phyloP scores from a whole-genome alignment of 192 early-diverging fungal species.

The Backusella circina region DNA sequence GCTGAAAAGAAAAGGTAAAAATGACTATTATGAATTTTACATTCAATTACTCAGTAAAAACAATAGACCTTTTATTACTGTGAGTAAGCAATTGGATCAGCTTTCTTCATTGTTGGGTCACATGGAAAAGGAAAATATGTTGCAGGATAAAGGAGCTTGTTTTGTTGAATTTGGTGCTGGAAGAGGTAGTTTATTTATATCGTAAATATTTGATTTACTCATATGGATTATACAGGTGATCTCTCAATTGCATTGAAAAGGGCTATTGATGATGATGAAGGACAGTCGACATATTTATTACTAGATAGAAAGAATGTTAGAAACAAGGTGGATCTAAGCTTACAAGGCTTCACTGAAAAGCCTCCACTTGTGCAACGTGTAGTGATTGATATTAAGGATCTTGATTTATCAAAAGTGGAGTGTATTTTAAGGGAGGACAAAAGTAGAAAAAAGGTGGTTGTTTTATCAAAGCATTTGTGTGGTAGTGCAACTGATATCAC shows the following conservation, averaged over 20 bases:
- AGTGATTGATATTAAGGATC: constrained; percentile 83
- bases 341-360: constrained; percentile 36
- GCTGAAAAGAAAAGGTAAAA: constrained; percentile 6
- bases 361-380: constrained; percentile 55
- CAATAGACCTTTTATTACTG: constrained; percentile 35
- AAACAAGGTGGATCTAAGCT: constrained; percentile 58
- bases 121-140: constrained; percentile 55
- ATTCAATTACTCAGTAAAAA: no score
- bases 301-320: constrained; percentile 78
- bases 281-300: constrained; percentile 51
- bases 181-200: constrained; percentile 43
- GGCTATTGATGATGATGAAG: constrained; percentile 37
- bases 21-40: no score
- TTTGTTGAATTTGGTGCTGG: constrained; percentile 85
- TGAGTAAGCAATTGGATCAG: constrained; percentile 50
- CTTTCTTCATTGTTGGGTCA: constrained; percentile 82
- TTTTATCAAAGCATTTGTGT: constrained; percentile 87
- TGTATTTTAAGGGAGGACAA: constrained; percentile 16
- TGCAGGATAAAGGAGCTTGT: constrained; percentile 47
- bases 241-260: constrained; percentile 44
- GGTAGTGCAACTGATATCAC: constrained; percentile 88
- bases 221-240: constrained; percentile 27
- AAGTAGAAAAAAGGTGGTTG: constrained; percentile 56
- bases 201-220: neutral
- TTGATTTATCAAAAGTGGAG: constrained; percentile 59